Evolutionary conservation across 2,329 filamentous ascomycete species (phyloP), one percentile per base, ranked within the genome.

Genomic region (Elsinoe ampelina): DNA sequence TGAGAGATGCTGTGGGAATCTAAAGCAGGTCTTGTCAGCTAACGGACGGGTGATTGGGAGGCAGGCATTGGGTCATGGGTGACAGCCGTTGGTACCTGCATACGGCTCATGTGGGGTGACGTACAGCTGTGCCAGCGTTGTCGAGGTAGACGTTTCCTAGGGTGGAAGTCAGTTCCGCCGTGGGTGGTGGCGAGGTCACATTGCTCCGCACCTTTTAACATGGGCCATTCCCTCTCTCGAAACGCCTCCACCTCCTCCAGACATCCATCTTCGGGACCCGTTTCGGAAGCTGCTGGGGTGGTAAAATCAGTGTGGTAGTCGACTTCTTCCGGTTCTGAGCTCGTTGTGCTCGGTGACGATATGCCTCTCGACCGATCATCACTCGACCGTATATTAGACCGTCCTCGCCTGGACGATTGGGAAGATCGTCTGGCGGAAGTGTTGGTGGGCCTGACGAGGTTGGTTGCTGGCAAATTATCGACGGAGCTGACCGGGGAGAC

Each of bases 121-220:
- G 52, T 58, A 67, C 76, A 0, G 91, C 92, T n/a, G 89, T 88
- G n/a, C 90, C 92, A 0, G 90, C 90, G 85, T 97, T 91, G 65
- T 97, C 92, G 57, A 97, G 84, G 69, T 96, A 97, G 47, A 68
- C 62, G 6, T 62, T 58, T 34, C 61, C 61, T 35, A 57, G 51
- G 5, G 10, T 15, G 67, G 11, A 20, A 30, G 41, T 56, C 42
- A 56, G 54, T 22, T 26, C 20, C 20, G 22, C 34, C 11, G 38
- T 34, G 36, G 38, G 36, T 45, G 36, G 52, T 42, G 54, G 35
- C 22, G 55, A 47, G 7, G 52, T 35, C 17, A 67, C 70, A 22
- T 76, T 32, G 68, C 61, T 17, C 20, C 20, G 26, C 32, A 54
- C 59, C 71, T 59, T 68, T 69, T 19, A 75, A 61, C 56, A 71